Evolutionary conservation across 148 eudicot genomes (phyloP), one percentile per base, ranked within the genome.

Genomic region (Amaranthus hypochondriacus): DNA sequence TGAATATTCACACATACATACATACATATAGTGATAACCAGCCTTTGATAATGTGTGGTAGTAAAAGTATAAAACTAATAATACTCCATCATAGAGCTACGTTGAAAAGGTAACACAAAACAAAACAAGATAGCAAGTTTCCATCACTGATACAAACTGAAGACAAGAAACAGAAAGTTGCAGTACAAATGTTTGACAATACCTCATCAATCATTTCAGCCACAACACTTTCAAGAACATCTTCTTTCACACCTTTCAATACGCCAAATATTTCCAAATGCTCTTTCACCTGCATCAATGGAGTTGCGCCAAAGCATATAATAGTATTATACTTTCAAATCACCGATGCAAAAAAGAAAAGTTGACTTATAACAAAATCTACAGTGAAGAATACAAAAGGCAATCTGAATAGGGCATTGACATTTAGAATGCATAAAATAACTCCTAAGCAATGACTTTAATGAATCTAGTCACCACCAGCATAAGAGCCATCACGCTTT

Each of bases 211-310:
- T 86, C 95, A 96, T 96, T 81, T 86, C 88, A 79, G 77, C 71
- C 59, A 92, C 96, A 77, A 56, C 87, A 75, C 63, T 79, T 53
- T 83, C 89, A 79, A 89, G 58, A 65, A 78, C 81, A 62, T 90
- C 90, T 83, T 86, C 93, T 73, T 85, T 71, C 54, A 92, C 97
- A 60, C 97, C 96, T 83, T 96, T 96, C 77, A 96, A 62, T 72
- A 82, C 68, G 69, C 94, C 97, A 90, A 90, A 96, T 62, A 96
- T 75, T 84, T 90, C 96, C 84, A 96, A 84, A 84, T 96, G 99
- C 84, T 96, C 99, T 83, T 88, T 96, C 82, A 94, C 98, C 98
- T 94, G 83, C 63, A 61, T n/a, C 71, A 68, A 55, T 15, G 48
- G 61, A 76, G 13, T 66, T 63, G 60, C 5, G 63, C 66, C 62